Conservation (phyloP, 2,329 filamentous ascomycete genomes). For the Clonostachys byssicola region DNA sequence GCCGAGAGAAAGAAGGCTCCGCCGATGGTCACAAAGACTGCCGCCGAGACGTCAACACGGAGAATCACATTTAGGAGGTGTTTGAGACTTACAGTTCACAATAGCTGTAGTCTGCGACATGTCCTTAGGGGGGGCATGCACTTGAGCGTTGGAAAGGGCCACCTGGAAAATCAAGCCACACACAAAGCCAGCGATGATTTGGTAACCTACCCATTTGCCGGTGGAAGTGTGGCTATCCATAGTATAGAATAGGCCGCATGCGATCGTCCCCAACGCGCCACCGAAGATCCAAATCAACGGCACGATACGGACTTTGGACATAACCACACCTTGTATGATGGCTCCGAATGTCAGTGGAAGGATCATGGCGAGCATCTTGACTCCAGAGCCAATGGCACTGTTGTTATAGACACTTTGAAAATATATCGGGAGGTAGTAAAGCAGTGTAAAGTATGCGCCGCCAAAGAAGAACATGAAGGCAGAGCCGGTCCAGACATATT, state of each 20-base stretch:
- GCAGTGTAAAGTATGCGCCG: constrained; percentile 2
- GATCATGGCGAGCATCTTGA: constrained; percentile 3
- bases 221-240: background rate
- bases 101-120: constrained; percentile 2
- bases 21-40: constrained; percentile 34
- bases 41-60: background rate
- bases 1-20: constrained; percentile 35
- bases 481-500: constrained; percentile 7
- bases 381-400: constrained; percentile 9
- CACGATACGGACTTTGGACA: constrained; percentile 14
- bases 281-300: constrained; percentile 28
- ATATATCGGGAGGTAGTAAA: constrained; percentile 38
- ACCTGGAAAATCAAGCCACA: constrained; percentile 34
- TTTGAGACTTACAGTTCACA: background rate
- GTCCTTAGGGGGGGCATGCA: background rate
- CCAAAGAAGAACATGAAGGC: constrained; percentile 23
- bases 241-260: constrained; percentile 26
- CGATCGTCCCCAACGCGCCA: constrained; percentile 16
- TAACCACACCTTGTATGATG: background rate
- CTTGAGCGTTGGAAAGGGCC: constrained; percentile 37
- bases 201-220: constrained; percentile 7
- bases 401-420: constrained; percentile 38
- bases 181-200: constrained; percentile 32
- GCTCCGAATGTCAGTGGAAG: constrained; percentile 1
- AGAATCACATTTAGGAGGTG: constrained; percentile 1